Percentiles rank a stretch among this genome's conserved stretches.
phyloP scores from a whole-genome alignment of 1,284 basidiomycete genomes.

The Irpex sp. region DNA sequence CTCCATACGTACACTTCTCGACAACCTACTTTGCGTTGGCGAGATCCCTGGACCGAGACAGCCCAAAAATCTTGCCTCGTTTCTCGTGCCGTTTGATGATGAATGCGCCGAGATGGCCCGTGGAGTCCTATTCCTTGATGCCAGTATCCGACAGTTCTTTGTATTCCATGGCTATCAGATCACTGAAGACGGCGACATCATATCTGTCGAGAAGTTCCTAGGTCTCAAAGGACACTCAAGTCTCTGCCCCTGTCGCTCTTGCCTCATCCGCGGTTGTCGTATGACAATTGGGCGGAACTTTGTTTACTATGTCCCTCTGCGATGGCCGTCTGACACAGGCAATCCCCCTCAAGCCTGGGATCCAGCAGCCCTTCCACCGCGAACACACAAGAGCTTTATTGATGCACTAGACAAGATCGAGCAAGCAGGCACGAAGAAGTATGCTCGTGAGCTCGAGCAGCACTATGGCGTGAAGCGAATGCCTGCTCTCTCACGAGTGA shows the following conservation, averaged over 20 bases:
- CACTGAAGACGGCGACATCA: slow-evolving; percentile 48
- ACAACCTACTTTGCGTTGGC: slow-evolving; percentile 36
- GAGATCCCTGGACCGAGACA: slow-evolving; percentile 42
- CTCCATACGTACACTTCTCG: slow-evolving; percentile 28
- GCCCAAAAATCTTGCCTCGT: slow-evolving; percentile 39
- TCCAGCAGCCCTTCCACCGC: slow-evolving; percentile 25
- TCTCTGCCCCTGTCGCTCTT: slow-evolving; percentile 42
- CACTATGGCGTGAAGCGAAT: slow-evolving; percentile 30
- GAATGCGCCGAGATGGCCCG: slow-evolving; percentile 34
- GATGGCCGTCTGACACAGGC: slow-evolving; percentile 14
- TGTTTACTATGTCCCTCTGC: slow-evolving; percentile 34
- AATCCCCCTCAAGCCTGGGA: slow-evolving; percentile 14
- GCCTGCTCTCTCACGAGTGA: neutral
- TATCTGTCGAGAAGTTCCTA: slow-evolving; percentile 47
- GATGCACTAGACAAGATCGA: slow-evolving; percentile 16
- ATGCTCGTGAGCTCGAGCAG: slow-evolving; percentile 25
- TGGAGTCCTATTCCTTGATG: slow-evolving; percentile 36
- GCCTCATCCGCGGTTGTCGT: slow-evolving; percentile 33
- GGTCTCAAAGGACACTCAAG: slow-evolving; percentile 53
- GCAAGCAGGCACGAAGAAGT: slow-evolving; percentile 18
- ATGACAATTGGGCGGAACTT: slow-evolving; percentile 9
- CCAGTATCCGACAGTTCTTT: slow-evolving; percentile 22
- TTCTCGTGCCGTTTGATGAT: slow-evolving; percentile 34
- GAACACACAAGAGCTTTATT: slow-evolving; percentile 23
- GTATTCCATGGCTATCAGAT: slow-evolving; percentile 34